Evolutionary conservation across 306 rosid genomes (phyloP), one percentile per base, ranked within the genome.

Genomic region (Dryas drummondii): DNA sequence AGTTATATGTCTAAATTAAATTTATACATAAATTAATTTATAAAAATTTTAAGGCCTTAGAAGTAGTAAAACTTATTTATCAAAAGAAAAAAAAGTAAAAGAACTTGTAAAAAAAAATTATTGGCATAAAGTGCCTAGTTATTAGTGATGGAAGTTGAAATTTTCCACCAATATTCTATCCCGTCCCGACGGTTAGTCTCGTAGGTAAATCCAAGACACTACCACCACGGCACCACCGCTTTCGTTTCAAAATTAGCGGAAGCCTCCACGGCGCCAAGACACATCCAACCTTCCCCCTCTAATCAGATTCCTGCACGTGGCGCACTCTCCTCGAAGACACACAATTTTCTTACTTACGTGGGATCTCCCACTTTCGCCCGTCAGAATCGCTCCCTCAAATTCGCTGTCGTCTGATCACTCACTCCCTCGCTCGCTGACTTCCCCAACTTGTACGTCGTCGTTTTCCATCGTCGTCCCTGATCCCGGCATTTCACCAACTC

Each of bases 231-330:
- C 16, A 6, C 44, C 64, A 58, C 64, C 10, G 37, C 16, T 5
- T 16, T 75, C 62, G 50, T 72, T 78, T 81, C 50, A 75, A 81
- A 83, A 72, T 65, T 64, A 19, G 11, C 44, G 66, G 63, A 59
- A 70, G 78, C 63, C 74, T 84, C 81, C 87, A 82, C 86, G 76
- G 91, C 86, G 85, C 82, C 82, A 82, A 82, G 65, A 26, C 57
- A 61, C 77, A 52, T 75, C 72, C 42, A 26, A 56, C 76, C 67
- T 9, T 27, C 83, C 79, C 83, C 48, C 53, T 41, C 74, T 84
- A 73, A 83, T 88, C 2, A n/a, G 0, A 4, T 0, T 0, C 0
- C 3, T 4, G 79, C 93, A 85, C 91, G 88, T 84, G 87, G 71
- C 79, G 2, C 22, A 14, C 75, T 3, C 76, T 50, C 65, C 72